phyloP scores from a whole-genome alignment of 2,329 filamentous ascomycete genomes.

The Calonectria pseudoturangicola region DNA sequence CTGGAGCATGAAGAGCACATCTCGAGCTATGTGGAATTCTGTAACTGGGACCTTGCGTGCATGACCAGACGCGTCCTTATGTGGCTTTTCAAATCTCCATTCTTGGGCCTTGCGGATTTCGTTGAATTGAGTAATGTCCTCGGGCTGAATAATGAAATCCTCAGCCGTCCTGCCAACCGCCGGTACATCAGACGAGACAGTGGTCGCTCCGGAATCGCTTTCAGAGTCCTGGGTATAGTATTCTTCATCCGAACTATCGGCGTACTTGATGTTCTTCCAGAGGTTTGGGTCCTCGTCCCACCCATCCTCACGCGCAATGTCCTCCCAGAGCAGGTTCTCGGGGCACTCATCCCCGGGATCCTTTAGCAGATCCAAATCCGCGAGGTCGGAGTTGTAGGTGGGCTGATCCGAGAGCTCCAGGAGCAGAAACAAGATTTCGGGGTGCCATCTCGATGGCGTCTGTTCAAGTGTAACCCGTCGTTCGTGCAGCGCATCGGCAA shows the following conservation, averaged over 20 bases:
- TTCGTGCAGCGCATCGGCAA: constrained; percentile 82
- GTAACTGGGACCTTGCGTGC: constrained; percentile 71
- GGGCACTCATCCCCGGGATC: constrained; percentile 64
- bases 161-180: constrained; percentile 51
- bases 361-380: constrained; percentile 75
- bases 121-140: constrained; percentile 58
- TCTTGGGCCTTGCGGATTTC: constrained; percentile 58
- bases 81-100: constrained; percentile 61
- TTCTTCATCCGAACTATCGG: constrained; percentile 77
- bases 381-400: constrained; percentile 79
- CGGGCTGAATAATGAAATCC: constrained; percentile 60
- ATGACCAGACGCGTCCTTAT: constrained; percentile 57
- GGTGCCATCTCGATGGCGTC: constrained; percentile 78
- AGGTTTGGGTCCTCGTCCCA: constrained; percentile 80
- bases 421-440: constrained; percentile 86
- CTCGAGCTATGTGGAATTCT: constrained; percentile 84
- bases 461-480: constrained; percentile 76
- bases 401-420: constrained; percentile 89
- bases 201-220: constrained; percentile 58
- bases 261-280: constrained; percentile 83
- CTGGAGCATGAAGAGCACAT: constrained; percentile 89
- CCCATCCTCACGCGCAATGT: constrained; percentile 85
- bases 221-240: constrained; percentile 60
- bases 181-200: constrained; percentile 56
- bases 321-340: constrained; percentile 82